Base-by-base conservation (phyloP, 345 rosid species). In the Gossypium arboreum region DNA sequence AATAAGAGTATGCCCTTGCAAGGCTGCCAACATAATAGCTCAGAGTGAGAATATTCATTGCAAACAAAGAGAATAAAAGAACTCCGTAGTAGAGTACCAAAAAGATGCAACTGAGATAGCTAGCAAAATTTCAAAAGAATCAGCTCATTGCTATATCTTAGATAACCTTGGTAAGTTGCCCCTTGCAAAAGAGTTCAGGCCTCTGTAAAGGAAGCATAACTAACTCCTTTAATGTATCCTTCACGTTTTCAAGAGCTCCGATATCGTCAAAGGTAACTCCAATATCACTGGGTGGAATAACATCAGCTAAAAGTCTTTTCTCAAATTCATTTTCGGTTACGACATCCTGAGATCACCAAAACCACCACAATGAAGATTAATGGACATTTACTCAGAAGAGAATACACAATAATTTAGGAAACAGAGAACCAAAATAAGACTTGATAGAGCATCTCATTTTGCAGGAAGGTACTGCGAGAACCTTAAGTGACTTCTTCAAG, bases 231-330 rank as follows among this genome's bases (percentile, higher is more conserved):
- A 94, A 81, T 52, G 97, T 87, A 83, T 94, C 93, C 86, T 92
- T 94, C 72, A 94, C 97, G 78, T 89, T 88, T 78, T 92, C 94
- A 79, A 94, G 94, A 47, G 96, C 98, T 75, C 97, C 97, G 45
- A 94, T 90, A 77, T 94, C 98, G 74, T 94, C 92, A 85, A 94
- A 92, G 69, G 92, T 88, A 77, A 92, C 97, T 72, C 94, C 97
- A 76, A 92, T 92, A 74, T 90, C 97, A 80, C 79, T 89, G 7
- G 96, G 94, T 9, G 93, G 96, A 77, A 93, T 88, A 78, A 93
- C 95, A 77, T 90, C 95, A 71, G 84, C 88, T 77, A 91, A 79
- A 64, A 93, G 93, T 76, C 86, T 85, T 80, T 87, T 91, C 86
- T 91, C 97, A 79, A 91, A 93, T 80, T 91, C 92, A 79, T 91